These are phyloP conservation scores for Torulaspora gathmanii DNA, from an alignment of 805 yeast genomes.

Conservation along the genomic window DNA sequence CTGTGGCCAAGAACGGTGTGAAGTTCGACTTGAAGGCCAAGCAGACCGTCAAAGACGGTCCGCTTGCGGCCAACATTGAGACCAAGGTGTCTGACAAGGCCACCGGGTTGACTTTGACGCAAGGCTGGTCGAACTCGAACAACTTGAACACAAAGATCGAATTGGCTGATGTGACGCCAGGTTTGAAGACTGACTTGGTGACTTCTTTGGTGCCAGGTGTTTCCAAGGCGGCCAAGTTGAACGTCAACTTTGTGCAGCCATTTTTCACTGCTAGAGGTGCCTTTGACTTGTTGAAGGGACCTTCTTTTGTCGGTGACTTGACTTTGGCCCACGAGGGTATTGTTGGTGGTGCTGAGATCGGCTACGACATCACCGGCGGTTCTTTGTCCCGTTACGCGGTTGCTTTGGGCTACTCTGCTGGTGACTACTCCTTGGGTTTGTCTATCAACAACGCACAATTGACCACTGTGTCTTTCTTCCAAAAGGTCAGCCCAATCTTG, in stretches of 20 bases:
- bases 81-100: conserved; percentile 90
- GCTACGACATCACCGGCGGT: conserved; percentile 92
- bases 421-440: conserved; percentile 65
- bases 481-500: conserved; percentile 82
- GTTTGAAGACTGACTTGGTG: conserved; percentile 87
- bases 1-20: conserved; percentile 95
- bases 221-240: conserved; percentile 81
- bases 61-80: conserved; percentile 85
- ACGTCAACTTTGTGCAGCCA: conserved; percentile 87
- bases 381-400: conserved; percentile 90
- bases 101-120: conserved; percentile 87
- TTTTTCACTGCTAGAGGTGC: conserved; percentile 90
- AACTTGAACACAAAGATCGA: conserved; percentile 89
- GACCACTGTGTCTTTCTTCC: conserved; percentile 94
- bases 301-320: conserved; percentile 90
- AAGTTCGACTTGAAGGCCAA: conserved; percentile 92
- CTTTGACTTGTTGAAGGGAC: conserved; percentile 93
- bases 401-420: conserved; percentile 88
- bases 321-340: conserved; percentile 94
- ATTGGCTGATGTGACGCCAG: conserved; percentile 88
- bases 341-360: conserved; percentile 95
- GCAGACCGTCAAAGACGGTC: conserved; percentile 67
- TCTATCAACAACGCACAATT: conserved; percentile 83
- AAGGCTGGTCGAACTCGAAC: conserved; percentile 97
- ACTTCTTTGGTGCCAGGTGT: conserved; percentile 84